These are phyloP conservation scores for Penicillium verrucosum DNA, from an alignment of 2,329 filamentous ascomycete species.

Conservation along the genomic window DNA sequence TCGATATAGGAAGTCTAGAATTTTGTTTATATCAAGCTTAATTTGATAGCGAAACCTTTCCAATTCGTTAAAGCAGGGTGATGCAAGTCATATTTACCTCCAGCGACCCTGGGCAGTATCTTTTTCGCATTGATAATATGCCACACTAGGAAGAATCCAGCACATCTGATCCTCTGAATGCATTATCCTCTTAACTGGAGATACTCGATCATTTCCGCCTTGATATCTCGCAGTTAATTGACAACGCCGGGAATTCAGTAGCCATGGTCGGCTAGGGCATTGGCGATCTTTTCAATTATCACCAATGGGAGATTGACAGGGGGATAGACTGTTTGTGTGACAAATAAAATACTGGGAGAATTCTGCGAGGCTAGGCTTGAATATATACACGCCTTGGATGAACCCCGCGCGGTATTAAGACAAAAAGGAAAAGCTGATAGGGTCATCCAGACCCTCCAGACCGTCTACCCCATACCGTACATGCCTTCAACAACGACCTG, in stretches of 20 bases:
- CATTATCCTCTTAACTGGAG: background rate
- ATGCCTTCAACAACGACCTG: background rate
- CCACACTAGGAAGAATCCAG: background rate
- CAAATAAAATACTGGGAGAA: slow-evolving; percentile 4
- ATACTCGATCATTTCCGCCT: background rate
- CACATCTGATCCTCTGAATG: slow-evolving; percentile 5
- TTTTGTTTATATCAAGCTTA: too few relatives aligned
- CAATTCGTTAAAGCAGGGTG: background rate
- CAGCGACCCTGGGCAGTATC: background rate
- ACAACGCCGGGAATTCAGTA: background rate
- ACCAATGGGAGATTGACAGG: background rate
- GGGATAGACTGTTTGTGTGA: background rate
- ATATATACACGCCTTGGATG: slow-evolving; percentile 3
- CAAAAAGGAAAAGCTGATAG: background rate
- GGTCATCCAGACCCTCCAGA: background rate
- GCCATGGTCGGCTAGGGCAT: background rate
- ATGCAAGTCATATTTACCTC: slow-evolving; percentile 1
- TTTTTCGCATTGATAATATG: background rate
- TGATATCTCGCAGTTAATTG: background rate
- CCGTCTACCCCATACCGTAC: background rate
- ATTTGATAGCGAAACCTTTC: background rate
- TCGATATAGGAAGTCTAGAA: too few relatives aligned
- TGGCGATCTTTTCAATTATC: background rate
- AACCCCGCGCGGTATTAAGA: slow-evolving; percentile 1
- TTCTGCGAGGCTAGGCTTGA: slow-evolving; percentile 1